Conservation (phyloP, 768 basidiomycete species). For the Neoboletus magnificus region DNA sequence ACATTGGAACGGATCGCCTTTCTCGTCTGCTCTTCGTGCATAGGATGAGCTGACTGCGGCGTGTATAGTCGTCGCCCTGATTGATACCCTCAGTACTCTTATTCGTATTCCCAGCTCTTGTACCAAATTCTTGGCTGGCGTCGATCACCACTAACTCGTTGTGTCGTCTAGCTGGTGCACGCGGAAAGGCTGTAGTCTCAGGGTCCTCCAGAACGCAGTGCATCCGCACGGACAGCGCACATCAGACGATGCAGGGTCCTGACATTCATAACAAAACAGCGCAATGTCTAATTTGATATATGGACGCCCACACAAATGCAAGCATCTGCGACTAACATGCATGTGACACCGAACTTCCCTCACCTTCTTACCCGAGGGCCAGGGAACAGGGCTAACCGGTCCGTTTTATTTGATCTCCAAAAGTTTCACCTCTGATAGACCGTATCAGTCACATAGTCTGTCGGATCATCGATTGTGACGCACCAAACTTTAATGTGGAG, state of each 20-base stretch:
- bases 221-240: conserved; percentile 25
- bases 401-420: conserved; percentile 56
- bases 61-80: conserved; percentile 4
- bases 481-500: conserved; percentile 81
- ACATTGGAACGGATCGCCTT: not conserved
- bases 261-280: conserved; percentile 13
- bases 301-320: conserved; percentile 13
- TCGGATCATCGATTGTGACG: conserved; percentile 24
- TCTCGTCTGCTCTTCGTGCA: not conserved
- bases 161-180: conserved; percentile 7
- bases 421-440: conserved; percentile 63
- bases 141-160: not conserved
- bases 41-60: not conserved
- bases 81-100: conserved; percentile 7
- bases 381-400: conserved; percentile 9
- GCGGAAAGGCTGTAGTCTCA: conserved; percentile 15
- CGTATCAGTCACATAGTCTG: conserved; percentile 11
- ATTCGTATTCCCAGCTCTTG: not conserved
- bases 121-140: not conserved
- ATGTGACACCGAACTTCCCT: conserved; percentile 12
- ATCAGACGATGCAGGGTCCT: conserved; percentile 21
- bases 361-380: conserved; percentile 8
- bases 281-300: conserved; percentile 30
- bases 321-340: conserved; percentile 16
- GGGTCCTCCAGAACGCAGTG: conserved; percentile 21